Base-by-base conservation (phyloP, 2,329 filamentous ascomycete species). In the Leptoxyphium fumago region DNA sequence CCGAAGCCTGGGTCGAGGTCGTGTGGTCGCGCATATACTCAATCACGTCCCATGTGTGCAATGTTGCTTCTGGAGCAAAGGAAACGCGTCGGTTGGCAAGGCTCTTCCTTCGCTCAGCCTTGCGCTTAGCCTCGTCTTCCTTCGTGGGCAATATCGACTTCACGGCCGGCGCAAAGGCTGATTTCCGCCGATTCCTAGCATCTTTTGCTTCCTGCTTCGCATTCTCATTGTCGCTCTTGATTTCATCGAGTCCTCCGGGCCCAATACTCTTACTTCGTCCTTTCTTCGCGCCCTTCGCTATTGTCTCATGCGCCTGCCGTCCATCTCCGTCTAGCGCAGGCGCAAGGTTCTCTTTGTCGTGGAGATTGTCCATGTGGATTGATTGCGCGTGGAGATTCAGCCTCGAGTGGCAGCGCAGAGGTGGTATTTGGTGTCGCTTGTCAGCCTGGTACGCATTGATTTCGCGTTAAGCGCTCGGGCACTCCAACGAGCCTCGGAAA, bases 11-110 rank as follows among this genome's bases (percentile, higher is more conserved):
- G 6, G 78, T 81, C 10, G 78, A 80, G 11, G 81, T 83, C 1
- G 87, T 93, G 15, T 85, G 85, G 59, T 95, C 88, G 57, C 88
- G 86, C 59, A 79, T 74, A 49, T 88, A 83, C 57, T 96, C 89
- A 39, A 95, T 77, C 45, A 91, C 88, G 58, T 96, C 88, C 73
- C 94, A 96, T 0, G 91, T 98, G 61, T 98, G 91, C 30, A 98
- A 72, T 2, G 91, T 98, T 10, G 91, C 91, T 65, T 98, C 91
- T 1, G 91, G 91, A 4, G 91, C 91, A 63, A 98, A 98, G 0
- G 89, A 96, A 29, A 98, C 91, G 58, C 91, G 79, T 56, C 91
- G 79, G 61, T 91, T 94, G 40, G 89, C 75, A 74, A 47, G 17
- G 18, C 36, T 17, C 61, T 96, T 96, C 53, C 91, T 77, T 50